These are phyloP conservation scores for Candida chauliodis DNA, from an alignment of 805 yeast species.

Conservation along the genomic window DNA sequence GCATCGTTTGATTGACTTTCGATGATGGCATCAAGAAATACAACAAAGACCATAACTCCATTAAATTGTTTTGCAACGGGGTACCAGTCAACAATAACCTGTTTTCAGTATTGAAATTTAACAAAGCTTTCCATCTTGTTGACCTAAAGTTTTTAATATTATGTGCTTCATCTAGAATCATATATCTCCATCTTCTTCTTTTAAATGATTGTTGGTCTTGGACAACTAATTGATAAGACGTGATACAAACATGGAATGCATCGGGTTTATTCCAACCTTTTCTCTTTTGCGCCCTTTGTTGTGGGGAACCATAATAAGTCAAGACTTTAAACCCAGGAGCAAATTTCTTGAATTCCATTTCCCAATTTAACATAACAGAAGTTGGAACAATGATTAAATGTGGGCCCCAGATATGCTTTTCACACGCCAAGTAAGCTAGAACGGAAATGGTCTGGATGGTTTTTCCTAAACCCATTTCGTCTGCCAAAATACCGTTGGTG, in stretches of 20 bases:
- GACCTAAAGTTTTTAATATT: conserved; percentile 95
- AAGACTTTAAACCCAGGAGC: conserved; percentile 97
- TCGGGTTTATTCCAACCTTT: conserved; percentile 98
- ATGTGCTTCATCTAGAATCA: conserved; percentile 98
- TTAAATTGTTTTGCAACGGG: conserved; percentile 90
- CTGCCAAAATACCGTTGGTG: conserved; percentile 96
- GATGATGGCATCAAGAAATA: conserved; percentile 95
- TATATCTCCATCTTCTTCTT: conserved; percentile 90
- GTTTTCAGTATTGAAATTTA: conserved; percentile 90
- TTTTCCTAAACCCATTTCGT: conserved; percentile 98
- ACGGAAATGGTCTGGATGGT: conserved; percentile 94
- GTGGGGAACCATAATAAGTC: conserved; percentile 96
- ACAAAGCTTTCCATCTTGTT: conserved; percentile 92
- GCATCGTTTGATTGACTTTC: conserved; percentile 68
- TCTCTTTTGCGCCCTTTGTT: conserved; percentile 91
- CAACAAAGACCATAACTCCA: conserved; percentile 93
- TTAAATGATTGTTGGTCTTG: conserved; percentile 94
- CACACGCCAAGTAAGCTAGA: conserved; percentile 85
- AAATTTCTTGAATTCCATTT: conserved; percentile 96
- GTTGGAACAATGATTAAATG: conserved; percentile 97
- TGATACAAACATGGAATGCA: conserved; percentile 93
- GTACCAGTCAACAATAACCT: conserved; percentile 92
- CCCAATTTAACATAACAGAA: conserved; percentile 97
- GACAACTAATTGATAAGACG: conserved; percentile 95
- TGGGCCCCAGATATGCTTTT: conserved; percentile 95